A percentile compares a stretch with the other conserved stretches of the same genome.
Conservation (phyloP, 2,329 filamentous ascomycete species). For the Pseudophaeomoniella oleicola region DNA sequence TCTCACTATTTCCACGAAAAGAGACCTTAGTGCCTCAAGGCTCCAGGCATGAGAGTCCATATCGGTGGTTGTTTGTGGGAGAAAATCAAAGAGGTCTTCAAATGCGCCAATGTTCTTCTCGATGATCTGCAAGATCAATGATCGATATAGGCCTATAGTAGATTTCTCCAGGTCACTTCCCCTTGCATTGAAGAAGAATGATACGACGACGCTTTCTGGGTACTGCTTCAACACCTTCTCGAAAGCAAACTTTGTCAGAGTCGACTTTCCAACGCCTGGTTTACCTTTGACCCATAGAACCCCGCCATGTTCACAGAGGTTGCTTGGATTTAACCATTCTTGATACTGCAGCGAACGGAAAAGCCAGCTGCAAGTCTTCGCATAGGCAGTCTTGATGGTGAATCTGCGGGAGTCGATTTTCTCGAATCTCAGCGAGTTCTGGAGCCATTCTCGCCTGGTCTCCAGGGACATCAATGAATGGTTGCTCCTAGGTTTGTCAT, state of each 20-base stretch:
- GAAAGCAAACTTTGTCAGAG: slow-evolving; percentile 28
- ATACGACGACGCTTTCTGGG: slow-evolving; percentile 12
- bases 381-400: slow-evolving; percentile 23
- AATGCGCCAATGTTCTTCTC: slow-evolving; percentile 19
- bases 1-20: slow-evolving; percentile 13
- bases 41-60: slow-evolving; percentile 10
- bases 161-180: slow-evolving; percentile 31
- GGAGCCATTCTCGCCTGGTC: slow-evolving; percentile 3
- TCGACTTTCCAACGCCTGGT: slow-evolving; percentile 28
- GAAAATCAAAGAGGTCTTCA: slow-evolving; percentile 9
- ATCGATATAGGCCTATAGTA: slow-evolving; percentile 34
- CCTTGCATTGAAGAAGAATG: slow-evolving; percentile 37
- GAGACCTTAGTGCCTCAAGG: slow-evolving; percentile 15
- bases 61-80: not conserved
- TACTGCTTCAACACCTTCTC: slow-evolving; percentile 8
- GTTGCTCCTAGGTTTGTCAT: too few relatives aligned
- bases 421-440: slow-evolving; percentile 21
- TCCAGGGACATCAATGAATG: not conserved
- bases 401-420: slow-evolving; percentile 24
- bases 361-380: slow-evolving; percentile 28
- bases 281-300: slow-evolving; percentile 25
- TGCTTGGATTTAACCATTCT: slow-evolving; percentile 20
- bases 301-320: slow-evolving; percentile 12
- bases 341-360: slow-evolving; percentile 19
- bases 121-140: slow-evolving; percentile 33